These are phyloP conservation scores for Podosphaera fusca DNA, from an alignment of 2,329 filamentous ascomycete species.

Conservation along the genomic window DNA sequence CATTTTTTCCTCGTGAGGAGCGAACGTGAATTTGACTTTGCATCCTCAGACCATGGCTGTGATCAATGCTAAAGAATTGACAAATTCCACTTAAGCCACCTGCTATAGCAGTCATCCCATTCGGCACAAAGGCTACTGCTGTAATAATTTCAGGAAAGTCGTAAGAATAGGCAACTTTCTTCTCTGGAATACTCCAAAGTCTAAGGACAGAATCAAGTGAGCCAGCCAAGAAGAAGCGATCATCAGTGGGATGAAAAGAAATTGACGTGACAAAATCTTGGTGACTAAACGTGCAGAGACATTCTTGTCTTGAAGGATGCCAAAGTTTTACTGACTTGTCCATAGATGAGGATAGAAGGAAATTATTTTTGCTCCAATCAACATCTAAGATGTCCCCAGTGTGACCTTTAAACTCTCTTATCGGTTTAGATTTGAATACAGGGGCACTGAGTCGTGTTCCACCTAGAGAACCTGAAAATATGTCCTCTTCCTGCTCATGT, in stretches of 20 bases:
- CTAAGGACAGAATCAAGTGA: constrained; percentile 73
- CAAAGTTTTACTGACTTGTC: constrained; percentile 90
- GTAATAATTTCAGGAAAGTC: constrained; percentile 74
- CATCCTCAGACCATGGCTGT: constrained; percentile 41
- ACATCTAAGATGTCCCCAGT: constrained; percentile 69
- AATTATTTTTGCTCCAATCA: constrained; percentile 99
- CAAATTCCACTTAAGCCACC: constrained; percentile 70
- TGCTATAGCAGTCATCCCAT: constrained; percentile 74
- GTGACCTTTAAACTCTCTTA: constrained; percentile 65
- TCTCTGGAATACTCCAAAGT: constrained; percentile 93
- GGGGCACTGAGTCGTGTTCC: constrained; percentile 58
- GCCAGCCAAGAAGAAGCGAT: constrained; percentile 88
- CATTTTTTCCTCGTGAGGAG: constrained; percentile 75
- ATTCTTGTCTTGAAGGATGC: constrained; percentile 71
- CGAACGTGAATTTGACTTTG: constrained; percentile 80
- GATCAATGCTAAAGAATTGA: constrained; percentile 75
- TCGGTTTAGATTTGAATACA: constrained; percentile 61
- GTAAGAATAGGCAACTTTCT: constrained; percentile 63
- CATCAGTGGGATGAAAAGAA: constrained; percentile 80
- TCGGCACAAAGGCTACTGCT: constrained; percentile 77
- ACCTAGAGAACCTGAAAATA: constrained; percentile 21
- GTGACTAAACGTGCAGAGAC: constrained; percentile 82
- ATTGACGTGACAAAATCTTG: constrained; percentile 84
- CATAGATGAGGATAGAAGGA: constrained; percentile 87
- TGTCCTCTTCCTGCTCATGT: constrained; percentile 48